Evolutionary conservation across 345 rosid species (phyloP).

Genomic region (Populus alba): DNA sequence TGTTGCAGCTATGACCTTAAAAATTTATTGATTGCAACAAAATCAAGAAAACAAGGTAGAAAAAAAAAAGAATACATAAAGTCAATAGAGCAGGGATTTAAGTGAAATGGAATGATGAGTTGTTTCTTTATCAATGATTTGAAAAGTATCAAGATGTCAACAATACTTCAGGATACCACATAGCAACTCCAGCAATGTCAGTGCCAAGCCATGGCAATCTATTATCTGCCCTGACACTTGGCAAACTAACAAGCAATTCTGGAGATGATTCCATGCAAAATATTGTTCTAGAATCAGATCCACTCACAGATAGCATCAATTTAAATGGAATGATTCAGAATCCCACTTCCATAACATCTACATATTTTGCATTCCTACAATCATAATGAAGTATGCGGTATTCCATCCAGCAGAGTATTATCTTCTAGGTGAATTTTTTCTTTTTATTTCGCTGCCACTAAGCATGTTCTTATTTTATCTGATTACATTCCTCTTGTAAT

Average conservation of each 20-base stretch:
- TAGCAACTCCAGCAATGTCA: background rate
- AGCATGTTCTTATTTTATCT: background rate
- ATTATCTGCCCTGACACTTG: background rate
- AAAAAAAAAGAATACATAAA: background rate
- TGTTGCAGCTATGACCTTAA: conserved; percentile 85
- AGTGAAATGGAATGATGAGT: background rate
- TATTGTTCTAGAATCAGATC: background rate
- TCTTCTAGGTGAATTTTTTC: background rate
- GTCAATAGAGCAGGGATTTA: background rate
- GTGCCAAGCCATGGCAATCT: background rate
- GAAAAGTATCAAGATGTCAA: background rate
- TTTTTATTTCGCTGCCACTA: background rate
- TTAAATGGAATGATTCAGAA: no score
- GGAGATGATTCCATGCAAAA: background rate
- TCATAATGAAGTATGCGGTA: background rate
- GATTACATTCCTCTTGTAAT: background rate
- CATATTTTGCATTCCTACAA: background rate
- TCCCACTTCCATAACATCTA: background rate
- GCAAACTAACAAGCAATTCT: background rate
- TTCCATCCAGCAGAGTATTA: background rate
- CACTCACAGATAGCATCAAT: background rate
- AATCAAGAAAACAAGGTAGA: background rate
- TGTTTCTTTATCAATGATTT: background rate
- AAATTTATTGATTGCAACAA: conserved; percentile 11
- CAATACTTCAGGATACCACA: background rate